phyloP scores from a whole-genome alignment of 306 rosid species.

The Trifolium fragiferum region DNA sequence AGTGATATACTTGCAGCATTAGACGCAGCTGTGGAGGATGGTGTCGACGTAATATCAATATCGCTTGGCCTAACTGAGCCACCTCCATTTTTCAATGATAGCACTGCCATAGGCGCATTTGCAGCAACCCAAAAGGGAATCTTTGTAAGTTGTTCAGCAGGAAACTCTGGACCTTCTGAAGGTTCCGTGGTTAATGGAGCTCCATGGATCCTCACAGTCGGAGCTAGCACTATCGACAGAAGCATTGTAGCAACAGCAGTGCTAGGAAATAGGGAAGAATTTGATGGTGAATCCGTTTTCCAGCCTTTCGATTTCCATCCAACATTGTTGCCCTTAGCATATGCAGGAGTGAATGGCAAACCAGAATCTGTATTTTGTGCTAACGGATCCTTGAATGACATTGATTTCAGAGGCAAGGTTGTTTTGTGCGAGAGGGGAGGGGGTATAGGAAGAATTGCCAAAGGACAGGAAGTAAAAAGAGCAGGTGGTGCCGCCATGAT shows the following conservation, averaged over 20 bases:
- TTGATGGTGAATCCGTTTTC: conserved; percentile 54
- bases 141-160: conserved; percentile 74
- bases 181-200: conserved; percentile 62
- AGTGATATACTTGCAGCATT: conserved; percentile 51
- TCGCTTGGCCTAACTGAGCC: conserved; percentile 54
- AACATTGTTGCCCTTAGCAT: conserved; percentile 51
- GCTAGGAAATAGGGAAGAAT: conserved; percentile 57
- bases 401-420: conserved; percentile 56
- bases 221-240: conserved; percentile 72
- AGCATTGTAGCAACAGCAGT: conserved; percentile 51
- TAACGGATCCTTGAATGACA: conserved; percentile 53
- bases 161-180: conserved; percentile 61
- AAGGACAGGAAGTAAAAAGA: conserved; percentile 70
- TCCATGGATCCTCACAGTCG: conserved; percentile 77
- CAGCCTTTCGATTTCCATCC: conserved; percentile 53
- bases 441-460: conserved; percentile 54
- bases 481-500: conserved; percentile 75
- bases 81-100: conserved; percentile 58
- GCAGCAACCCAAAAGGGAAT: conserved; percentile 73
- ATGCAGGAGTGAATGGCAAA: conserved; percentile 62
- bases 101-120: conserved; percentile 66
- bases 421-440: conserved; percentile 76
- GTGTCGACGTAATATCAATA: conserved; percentile 72
- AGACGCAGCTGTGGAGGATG: conserved; percentile 62
- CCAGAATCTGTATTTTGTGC: conserved; percentile 55